These are phyloP conservation scores for Mycena venus DNA, from an alignment of 768 basidiomycete genomes.

Conservation along the genomic window DNA sequence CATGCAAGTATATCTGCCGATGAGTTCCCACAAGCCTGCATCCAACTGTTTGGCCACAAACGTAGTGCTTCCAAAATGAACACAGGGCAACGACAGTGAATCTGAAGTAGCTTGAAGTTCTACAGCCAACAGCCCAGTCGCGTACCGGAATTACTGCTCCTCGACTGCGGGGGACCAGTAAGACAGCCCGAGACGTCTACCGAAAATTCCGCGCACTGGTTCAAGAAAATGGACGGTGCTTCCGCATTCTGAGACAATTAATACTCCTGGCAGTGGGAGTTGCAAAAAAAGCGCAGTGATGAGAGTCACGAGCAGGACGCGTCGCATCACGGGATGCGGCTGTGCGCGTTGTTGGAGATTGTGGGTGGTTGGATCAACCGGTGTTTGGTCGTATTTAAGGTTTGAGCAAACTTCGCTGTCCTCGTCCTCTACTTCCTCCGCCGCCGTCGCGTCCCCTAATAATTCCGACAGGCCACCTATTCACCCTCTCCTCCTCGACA, in stretches of 20 bases:
- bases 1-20: background rate
- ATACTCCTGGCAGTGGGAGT: background rate
- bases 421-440: background rate
- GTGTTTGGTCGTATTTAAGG: background rate
- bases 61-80: too few relatives aligned
- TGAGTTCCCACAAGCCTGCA: background rate
- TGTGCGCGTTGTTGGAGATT: too few relatives aligned
- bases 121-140: background rate
- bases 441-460: background rate
- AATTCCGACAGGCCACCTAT: background rate
- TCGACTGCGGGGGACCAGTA: background rate
- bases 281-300: background rate
- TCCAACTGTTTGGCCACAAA: background rate
- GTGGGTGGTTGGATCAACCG: background rate
- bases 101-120: background rate
- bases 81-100: background rate
- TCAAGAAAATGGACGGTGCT: background rate
- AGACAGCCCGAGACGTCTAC: background rate
- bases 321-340: background rate
- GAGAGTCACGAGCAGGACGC: background rate
- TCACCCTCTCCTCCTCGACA: constrained; percentile 36
- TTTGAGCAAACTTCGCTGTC: background rate
- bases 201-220: background rate
- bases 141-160: background rate
- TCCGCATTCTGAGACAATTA: background rate